Evolutionary conservation across 805 yeast species (phyloP).

Genomic region (Candida awuae): DNA sequence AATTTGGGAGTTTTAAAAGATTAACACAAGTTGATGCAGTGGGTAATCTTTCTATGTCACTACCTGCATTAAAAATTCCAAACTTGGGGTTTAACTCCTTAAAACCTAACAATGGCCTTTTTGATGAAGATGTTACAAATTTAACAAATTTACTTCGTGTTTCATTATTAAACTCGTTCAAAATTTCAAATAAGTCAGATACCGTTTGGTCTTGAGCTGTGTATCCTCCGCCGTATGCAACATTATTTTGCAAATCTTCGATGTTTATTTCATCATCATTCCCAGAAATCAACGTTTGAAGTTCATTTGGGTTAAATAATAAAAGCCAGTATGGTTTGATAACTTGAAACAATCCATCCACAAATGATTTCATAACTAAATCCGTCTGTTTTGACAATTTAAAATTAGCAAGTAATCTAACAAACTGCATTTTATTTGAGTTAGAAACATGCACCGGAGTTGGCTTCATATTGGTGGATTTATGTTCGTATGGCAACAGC

Average conservation of each 20-base stretch:
- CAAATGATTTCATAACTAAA: constrained; percentile 53
- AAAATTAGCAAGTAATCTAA: constrained; percentile 70
- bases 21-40: constrained; percentile 94
- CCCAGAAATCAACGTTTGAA: constrained; percentile 80
- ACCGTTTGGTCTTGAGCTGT: constrained; percentile 50
- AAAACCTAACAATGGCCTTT: constrained; percentile 89
- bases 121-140: constrained; percentile 86
- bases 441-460: constrained; percentile 39
- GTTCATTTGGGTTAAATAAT: constrained; percentile 77
- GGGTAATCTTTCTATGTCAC: constrained; percentile 54
- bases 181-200: constrained; percentile 62
- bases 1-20: constrained; percentile 77
- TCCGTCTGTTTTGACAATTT: constrained; percentile 58
- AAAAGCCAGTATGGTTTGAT: constrained; percentile 69
- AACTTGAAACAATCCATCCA: constrained; percentile 63
- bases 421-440: constrained; percentile 60
- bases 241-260: constrained; percentile 55
- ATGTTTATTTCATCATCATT: constrained; percentile 64
- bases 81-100: constrained; percentile 64
- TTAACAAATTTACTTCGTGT: constrained; percentile 63
- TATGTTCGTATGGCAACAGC: constrained; percentile 53
- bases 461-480: constrained; percentile 14
- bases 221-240: constrained; percentile 57
- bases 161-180: constrained; percentile 56
- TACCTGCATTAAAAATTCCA: constrained; percentile 68